Percentiles rank a stretch among this genome's conserved stretches.
Conservation (phyloP, 1,139 yeast genomes). For the Yamadazyma blattariae region DNA sequence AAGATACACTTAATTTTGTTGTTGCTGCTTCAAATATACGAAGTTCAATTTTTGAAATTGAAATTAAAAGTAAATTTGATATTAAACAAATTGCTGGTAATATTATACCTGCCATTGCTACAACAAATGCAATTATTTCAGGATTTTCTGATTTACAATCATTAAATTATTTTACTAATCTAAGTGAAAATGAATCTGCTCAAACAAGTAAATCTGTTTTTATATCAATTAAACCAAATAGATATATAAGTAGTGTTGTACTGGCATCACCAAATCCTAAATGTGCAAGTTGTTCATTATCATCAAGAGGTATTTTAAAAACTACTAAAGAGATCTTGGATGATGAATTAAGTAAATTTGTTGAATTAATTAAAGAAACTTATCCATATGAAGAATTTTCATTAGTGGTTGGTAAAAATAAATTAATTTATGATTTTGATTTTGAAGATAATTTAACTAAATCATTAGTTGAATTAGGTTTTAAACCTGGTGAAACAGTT, state of each 20-base stretch:
- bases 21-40: conserved; percentile 85
- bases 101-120: conserved; percentile 97
- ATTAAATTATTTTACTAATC: conserved; percentile 42
- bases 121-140: conserved; percentile 93
- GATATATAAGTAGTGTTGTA: conserved; percentile 63
- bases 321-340: conserved; percentile 16
- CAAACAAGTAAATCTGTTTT: conserved; percentile 45
- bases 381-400: conserved; percentile 67
- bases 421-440: conserved; percentile 78
- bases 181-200: conserved; percentile 10
- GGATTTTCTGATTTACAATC: conserved; percentile 82
- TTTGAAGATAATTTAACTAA: conserved; percentile 73
- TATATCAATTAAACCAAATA: conserved; percentile 66
- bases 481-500: conserved; percentile 57
- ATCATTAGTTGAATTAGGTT: conserved; percentile 52
- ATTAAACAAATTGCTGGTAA: conserved; percentile 95
- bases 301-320: conserved; percentile 41
- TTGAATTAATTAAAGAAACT: conserved; percentile 41
- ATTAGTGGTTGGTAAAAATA: conserved; percentile 55
- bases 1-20: conserved; percentile 84
- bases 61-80: conserved; percentile 75
- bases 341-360: conserved; percentile 35
- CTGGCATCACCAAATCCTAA: conserved; percentile 59
- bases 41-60: conserved; percentile 69
- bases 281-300: conserved; percentile 76